Conservation (phyloP, 352 stramenopile genomes). For the Phytopythium montanum region DNA sequence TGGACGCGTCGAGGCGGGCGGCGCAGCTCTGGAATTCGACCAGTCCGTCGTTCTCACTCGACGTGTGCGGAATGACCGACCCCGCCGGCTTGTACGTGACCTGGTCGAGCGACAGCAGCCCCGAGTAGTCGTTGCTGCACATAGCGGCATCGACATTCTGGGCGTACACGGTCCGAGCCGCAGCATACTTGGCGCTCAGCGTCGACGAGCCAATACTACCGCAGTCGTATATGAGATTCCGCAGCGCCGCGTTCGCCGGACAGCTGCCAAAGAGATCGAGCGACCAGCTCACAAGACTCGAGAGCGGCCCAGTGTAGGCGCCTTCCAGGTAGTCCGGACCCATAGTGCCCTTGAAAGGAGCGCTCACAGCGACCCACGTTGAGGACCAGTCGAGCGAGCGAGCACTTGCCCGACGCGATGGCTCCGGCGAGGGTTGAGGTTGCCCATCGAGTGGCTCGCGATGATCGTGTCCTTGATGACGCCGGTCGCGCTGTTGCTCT, state of each 20-base stretch:
- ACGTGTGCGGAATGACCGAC: conserved; percentile 26
- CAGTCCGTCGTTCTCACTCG: conserved; percentile 25
- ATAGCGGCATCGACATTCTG: conserved; percentile 30
- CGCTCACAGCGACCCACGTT: conserved; percentile 22
- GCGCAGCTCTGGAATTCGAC: conserved; percentile 45
- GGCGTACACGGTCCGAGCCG: conserved; percentile 23
- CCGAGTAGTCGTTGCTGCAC: conserved; percentile 28
- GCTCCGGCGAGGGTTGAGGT: conserved; percentile 32
- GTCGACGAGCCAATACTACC: conserved; percentile 16
- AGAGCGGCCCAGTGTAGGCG: conserved; percentile 24
- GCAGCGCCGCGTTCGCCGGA: conserved; percentile 25
- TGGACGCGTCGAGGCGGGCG: conserved; percentile 19
- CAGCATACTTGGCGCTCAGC: conserved; percentile 19
- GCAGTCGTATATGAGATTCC: conserved; percentile 29
- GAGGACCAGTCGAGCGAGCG: conserved; percentile 27
- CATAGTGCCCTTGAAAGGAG: conserved; percentile 28
- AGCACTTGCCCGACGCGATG: conserved; percentile 39
- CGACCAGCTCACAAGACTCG: conserved; percentile 17
- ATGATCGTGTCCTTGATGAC: conserved; percentile 41
- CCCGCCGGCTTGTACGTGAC: conserved; percentile 14
- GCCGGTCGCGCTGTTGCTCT: conserved; percentile 12
- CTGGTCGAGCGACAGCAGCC: conserved; percentile 29
- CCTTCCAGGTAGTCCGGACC: conserved; percentile 23
- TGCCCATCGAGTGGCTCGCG: conserved; percentile 47
- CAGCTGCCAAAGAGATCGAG: conserved; percentile 40